Evolutionary conservation across 805 yeast species (phyloP).

Genomic region (Lachancea mirantina): DNA sequence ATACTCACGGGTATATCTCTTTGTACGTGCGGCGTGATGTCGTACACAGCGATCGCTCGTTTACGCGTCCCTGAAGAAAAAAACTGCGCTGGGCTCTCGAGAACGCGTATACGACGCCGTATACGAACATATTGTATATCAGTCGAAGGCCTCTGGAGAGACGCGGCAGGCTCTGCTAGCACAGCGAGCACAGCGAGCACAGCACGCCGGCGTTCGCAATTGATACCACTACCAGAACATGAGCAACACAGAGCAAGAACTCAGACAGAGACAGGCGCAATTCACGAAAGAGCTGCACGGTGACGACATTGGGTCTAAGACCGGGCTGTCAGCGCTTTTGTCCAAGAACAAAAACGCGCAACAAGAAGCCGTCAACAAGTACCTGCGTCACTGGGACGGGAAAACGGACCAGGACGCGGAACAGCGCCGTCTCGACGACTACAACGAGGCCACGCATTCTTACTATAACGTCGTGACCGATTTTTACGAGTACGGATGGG

Average conservation of each 20-base stretch:
- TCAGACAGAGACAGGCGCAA: conserved; percentile 38
- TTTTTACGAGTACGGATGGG: conserved; percentile 99
- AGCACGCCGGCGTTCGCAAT: too few relatives aligned
- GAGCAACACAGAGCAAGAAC: conserved; percentile 14
- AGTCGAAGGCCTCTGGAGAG: too few relatives aligned
- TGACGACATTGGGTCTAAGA: conserved; percentile 49
- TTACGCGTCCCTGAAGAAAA: too few relatives aligned
- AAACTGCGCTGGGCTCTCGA: too few relatives aligned
- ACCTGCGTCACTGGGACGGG: conserved; percentile 97
- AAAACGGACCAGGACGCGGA: conserved; percentile 69
- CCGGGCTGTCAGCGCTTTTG: conserved; percentile 72
- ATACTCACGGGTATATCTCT: too few relatives aligned
- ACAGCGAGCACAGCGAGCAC: too few relatives aligned
- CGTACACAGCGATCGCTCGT: too few relatives aligned
- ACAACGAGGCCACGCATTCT: conserved; percentile 86
- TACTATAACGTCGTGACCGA: conserved; percentile 96
- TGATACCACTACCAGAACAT: conserved; percentile 5
- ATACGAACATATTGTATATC: too few relatives aligned
- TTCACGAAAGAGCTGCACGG: conserved; percentile 89
- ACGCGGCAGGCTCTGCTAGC: too few relatives aligned
- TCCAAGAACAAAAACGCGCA: conserved; percentile 75
- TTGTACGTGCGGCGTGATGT: too few relatives aligned
- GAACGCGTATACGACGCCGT: too few relatives aligned
- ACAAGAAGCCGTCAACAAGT: conserved; percentile 76
- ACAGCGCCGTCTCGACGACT: conserved; percentile 67